phyloP scores from a whole-genome alignment of 176 grass and related monocot species.

The Aechmea fasciata region DNA sequence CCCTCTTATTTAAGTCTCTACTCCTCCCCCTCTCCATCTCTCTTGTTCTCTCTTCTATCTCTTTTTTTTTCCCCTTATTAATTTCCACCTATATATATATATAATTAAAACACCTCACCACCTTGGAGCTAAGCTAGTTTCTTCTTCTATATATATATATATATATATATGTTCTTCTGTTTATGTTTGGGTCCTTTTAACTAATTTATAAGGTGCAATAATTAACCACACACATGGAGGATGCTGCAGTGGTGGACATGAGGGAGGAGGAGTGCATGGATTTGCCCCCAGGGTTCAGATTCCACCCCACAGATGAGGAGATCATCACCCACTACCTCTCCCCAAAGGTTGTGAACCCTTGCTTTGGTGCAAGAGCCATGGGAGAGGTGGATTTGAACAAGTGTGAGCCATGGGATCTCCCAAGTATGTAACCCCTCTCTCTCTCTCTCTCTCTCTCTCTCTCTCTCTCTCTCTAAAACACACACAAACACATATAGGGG shows the following conservation, averaged over 20 bases:
- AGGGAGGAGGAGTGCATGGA: not conserved
- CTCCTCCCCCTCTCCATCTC: not conserved
- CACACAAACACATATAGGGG: too few relatives aligned
- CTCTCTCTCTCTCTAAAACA: not conserved
- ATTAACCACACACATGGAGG: constrained; percentile 23
- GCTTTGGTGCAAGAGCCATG: constrained; percentile 30
- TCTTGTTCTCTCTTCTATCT: not conserved
- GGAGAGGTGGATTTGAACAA: constrained; percentile 51
- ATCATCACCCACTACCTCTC: constrained; percentile 57
- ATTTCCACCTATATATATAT: not conserved
- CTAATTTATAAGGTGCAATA: not conserved
- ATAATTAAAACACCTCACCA: not conserved
- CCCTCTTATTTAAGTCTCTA: not conserved
- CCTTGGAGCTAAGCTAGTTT: not conserved
- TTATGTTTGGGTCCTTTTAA: not conserved
- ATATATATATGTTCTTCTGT: not conserved
- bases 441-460: not conserved
- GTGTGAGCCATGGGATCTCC: constrained; percentile 70
- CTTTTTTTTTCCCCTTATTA: not conserved
- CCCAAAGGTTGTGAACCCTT: constrained; percentile 23
- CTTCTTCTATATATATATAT: not conserved
- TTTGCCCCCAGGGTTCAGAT: constrained; percentile 47
- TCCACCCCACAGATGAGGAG: constrained; percentile 49
- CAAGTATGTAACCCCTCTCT: constrained; percentile 18
- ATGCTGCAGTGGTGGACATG: not conserved